These are phyloP conservation scores for Phytophthora agathidicida DNA, from an alignment of 352 stramenopile species.

Conservation along the genomic window DNA sequence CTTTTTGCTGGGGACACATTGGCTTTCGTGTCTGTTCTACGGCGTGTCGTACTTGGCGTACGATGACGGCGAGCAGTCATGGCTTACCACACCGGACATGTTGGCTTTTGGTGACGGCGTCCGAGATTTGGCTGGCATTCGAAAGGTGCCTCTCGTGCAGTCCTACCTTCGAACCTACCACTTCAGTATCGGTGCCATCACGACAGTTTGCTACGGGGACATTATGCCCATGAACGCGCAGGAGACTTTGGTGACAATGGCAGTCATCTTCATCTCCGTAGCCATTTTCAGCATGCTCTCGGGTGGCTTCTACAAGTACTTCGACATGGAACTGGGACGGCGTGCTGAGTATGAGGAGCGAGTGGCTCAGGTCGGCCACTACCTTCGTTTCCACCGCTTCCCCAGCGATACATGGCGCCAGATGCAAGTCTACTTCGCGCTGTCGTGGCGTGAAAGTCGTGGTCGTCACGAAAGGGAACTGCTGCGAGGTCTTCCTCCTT, in stretches of 20 bases:
- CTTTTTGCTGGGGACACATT: conserved; percentile 59
- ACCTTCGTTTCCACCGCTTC: conserved; percentile 72
- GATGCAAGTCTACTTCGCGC: conserved; percentile 78
- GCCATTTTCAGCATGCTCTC: conserved; percentile 79
- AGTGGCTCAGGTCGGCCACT: conserved; percentile 60
- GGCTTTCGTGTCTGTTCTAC: conserved; percentile 60
- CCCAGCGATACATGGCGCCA: conserved; percentile 58
- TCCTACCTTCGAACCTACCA: conserved; percentile 63
- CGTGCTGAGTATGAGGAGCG: conserved; percentile 71
- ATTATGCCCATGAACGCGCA: conserved; percentile 68
- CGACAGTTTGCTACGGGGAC: conserved; percentile 75
- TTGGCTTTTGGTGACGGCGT: conserved; percentile 47
- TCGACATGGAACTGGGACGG: conserved; percentile 73
- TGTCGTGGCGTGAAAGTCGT: conserved; percentile 73
- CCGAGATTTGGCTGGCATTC: conserved; percentile 34
- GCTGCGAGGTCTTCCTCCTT: conserved; percentile 53
- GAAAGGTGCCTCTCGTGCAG: conserved; percentile 35
- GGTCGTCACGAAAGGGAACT: conserved; percentile 65
- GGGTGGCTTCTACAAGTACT: conserved; percentile 70
- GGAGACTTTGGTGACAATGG: conserved; percentile 57
- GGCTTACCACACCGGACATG: conserved; percentile 68
- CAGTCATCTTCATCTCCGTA: conserved; percentile 73
- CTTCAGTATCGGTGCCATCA: conserved; percentile 81
- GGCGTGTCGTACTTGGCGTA: conserved; percentile 59
- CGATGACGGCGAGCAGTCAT: conserved; percentile 42